Base-by-base conservation (phyloP, 306 rosid species). In the Sindora glabra region DNA sequence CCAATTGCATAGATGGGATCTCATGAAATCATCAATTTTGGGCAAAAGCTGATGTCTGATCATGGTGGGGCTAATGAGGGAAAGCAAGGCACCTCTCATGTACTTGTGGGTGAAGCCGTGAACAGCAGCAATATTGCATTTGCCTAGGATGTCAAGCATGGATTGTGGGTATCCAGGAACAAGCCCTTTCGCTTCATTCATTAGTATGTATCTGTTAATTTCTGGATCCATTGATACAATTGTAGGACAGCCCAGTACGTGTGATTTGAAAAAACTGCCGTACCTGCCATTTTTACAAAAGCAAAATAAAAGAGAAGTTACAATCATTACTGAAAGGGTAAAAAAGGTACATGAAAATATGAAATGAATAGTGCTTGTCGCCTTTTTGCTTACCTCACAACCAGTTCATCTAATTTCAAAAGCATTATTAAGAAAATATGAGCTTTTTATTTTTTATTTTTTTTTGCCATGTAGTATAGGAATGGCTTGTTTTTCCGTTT, bases 131-230 rank as follows among this genome's bases (percentile, higher is more conserved):
- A 94, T 94, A 62, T 94, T 94, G 60, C 87, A 75, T 69, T 81
- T 83, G 17, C 99, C 99, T 34, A 94, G 73, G 50, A 94, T 84
- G 56, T 94, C 97, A 11, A 89, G 69, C 99, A 94, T 94, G 60
- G 99, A 94, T 51, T 81, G 85, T 3, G 99, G 99, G 72, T 94
- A 94, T 2, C 99, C 99, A 56, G 99, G 95, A 72, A 94, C 90
- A 24, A 94, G 89, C 10, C 99, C 99, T 66, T 86, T 89, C 34
- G 95, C 64, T 77, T 94, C 97, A 74, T 89, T 94, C 97, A 86
- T 77, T 19, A 94, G 71, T 42, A 94, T 85, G 83, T 82, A 94
- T 71, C 84, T 79, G 65, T 94, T 94, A 5, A 86, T 39, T 69
- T 94, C 99, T 51, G 99, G 81, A 86, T 94, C 99, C 97, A 94